phyloP scores from a whole-genome alignment of 495 filamentous ascomycete species.

The Neurospora sp. region DNA sequence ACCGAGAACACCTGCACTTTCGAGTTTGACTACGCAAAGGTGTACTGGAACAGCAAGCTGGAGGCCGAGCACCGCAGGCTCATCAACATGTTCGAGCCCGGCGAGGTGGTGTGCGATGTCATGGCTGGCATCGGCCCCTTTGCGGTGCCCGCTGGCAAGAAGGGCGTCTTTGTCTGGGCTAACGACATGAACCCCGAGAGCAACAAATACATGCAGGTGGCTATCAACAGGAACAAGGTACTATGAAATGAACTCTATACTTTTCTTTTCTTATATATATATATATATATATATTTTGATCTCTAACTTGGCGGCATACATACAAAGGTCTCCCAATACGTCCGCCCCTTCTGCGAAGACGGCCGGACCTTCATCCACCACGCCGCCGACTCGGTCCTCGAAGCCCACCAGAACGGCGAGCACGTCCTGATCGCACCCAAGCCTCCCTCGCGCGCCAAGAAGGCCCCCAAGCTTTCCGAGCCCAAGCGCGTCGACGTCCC shows the following conservation, averaged over 20 bases:
- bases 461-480: constrained; percentile 19
- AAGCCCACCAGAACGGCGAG: constrained; percentile 37
- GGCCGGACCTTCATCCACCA: constrained; percentile 68
- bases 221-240: constrained; percentile 69
- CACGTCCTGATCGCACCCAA: constrained; percentile 32
- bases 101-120: constrained; percentile 88
- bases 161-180: constrained; percentile 86
- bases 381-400: constrained; percentile 53
- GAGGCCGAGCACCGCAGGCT: constrained; percentile 80
- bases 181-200: constrained; percentile 96
- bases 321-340: constrained; percentile 58
- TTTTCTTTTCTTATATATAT: neutral
- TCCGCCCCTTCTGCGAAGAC: constrained; percentile 69
- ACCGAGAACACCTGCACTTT: constrained; percentile 53
- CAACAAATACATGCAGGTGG: constrained; percentile 56
- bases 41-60: constrained; percentile 94
- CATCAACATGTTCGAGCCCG: constrained; percentile 63
- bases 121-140: constrained; percentile 98
- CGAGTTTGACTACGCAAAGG: constrained; percentile 69
- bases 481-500: constrained; percentile 44
- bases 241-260: constrained; percentile 2
- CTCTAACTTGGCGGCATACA: neutral
- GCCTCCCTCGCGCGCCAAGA: constrained; percentile 22
- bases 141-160: constrained; percentile 82
- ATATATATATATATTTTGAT: neutral